A percentile compares a stretch with the other conserved stretches of the same genome.
Conservation (phyloP, 495 filamentous ascomycete species). For the Aspergillus egyptiacus region DNA sequence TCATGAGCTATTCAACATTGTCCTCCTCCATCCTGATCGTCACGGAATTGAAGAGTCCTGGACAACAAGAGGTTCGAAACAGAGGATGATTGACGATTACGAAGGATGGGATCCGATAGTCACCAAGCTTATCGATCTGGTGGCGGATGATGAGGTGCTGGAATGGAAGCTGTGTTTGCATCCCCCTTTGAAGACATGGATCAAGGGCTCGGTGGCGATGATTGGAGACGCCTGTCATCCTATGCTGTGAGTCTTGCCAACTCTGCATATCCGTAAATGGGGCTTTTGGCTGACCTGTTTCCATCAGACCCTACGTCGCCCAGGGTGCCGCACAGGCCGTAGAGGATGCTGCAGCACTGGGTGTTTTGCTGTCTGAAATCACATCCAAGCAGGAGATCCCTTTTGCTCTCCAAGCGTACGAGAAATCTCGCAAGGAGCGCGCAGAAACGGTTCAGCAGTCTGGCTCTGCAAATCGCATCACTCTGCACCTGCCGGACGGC, state of each 20-base stretch:
- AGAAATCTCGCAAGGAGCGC: slow-evolving; percentile 43
- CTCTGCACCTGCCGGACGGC: slow-evolving; percentile 51
- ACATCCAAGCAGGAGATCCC: slow-evolving; percentile 34
- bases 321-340: slow-evolving; percentile 51
- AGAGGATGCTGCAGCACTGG: slow-evolving; percentile 51
- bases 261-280: background rate
- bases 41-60: slow-evolving; percentile 37
- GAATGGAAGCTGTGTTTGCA: slow-evolving; percentile 64
- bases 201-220: slow-evolving; percentile 51
- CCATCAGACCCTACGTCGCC: slow-evolving; percentile 35
- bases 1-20: slow-evolving; percentile 40
- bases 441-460: slow-evolving; percentile 47
- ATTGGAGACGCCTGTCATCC: slow-evolving; percentile 67
- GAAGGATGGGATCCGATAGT: slow-evolving; percentile 33
- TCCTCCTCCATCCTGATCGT: slow-evolving; percentile 36
- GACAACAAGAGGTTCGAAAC: slow-evolving; percentile 39
- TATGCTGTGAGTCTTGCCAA: slow-evolving; percentile 40
- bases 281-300: background rate
- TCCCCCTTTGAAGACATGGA: slow-evolving; percentile 50
- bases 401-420: slow-evolving; percentile 40
- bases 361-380: slow-evolving; percentile 40
- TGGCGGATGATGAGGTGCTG: slow-evolving; percentile 47
- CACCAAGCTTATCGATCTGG: slow-evolving; percentile 32
- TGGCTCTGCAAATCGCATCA: slow-evolving; percentile 44
- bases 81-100: slow-evolving; percentile 38